These are phyloP conservation scores for sorghum (Sorghum bicolor) DNA, from an alignment of 176 grass and related monocot species.

Conservation along the genomic window DNA sequence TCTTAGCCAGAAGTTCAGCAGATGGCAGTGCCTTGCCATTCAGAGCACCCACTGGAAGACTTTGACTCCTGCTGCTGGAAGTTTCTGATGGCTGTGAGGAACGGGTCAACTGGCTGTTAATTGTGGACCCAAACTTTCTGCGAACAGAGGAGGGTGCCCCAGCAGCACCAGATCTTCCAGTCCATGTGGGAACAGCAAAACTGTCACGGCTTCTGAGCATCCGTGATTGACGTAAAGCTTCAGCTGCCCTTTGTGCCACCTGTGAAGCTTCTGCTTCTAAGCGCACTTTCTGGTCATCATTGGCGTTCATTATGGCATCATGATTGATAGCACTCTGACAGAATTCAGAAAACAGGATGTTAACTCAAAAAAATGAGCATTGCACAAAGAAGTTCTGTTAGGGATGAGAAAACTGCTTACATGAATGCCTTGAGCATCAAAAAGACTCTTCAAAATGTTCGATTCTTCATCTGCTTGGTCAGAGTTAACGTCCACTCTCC, in stretches of 20 bases:
- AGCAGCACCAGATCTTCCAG: constrained; percentile 68
- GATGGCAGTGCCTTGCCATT: constrained; percentile 70
- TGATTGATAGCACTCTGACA: constrained; percentile 85
- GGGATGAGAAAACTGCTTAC: constrained; percentile 36
- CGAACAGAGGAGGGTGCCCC: constrained; percentile 52
- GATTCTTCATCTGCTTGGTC: constrained; percentile 51
- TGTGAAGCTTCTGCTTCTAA: constrained; percentile 74
- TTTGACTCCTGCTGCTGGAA: constrained; percentile 42
- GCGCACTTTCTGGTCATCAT: constrained; percentile 70
- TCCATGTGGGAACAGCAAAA: constrained; percentile 87
- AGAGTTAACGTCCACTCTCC: constrained; percentile 31
- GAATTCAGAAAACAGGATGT: not conserved
- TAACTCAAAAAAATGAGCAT: constrained; percentile 8
- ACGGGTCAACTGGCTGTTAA: constrained; percentile 41
- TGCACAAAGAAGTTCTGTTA: not conserved
- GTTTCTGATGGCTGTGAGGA: constrained; percentile 40
- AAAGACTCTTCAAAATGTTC: constrained; percentile 71
- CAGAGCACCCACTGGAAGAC: constrained; percentile 54
- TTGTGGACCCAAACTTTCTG: constrained; percentile 71
- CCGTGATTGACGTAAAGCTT: constrained; percentile 73
- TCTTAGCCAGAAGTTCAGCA: constrained; percentile 69
- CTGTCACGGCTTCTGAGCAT: constrained; percentile 69
- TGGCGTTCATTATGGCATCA: constrained; percentile 86
- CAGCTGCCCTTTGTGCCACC: constrained; percentile 83
- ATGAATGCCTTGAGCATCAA: constrained; percentile 89